A percentile compares a stretch with the other conserved stretches of the same genome.
Conservation (phyloP, 2,329 filamentous ascomycete genomes). For the Emergomyces africanus region DNA sequence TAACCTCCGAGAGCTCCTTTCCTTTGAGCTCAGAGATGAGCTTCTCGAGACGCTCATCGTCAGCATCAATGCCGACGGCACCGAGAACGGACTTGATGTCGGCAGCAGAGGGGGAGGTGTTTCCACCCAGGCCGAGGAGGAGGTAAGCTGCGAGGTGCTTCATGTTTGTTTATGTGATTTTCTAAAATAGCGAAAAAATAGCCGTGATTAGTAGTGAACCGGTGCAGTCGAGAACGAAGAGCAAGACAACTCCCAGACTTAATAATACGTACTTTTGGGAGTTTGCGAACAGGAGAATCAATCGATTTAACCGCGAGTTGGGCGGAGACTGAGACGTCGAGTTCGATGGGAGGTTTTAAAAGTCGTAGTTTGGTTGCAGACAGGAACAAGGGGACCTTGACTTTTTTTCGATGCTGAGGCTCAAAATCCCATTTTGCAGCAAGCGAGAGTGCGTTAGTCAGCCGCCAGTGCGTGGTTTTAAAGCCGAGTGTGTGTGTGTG, state of each 20-base stretch:
- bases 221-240: background rate
- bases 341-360: slow-evolving; percentile 43
- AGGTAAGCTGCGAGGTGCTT: slow-evolving; percentile 99
- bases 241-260: background rate
- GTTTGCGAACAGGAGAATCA: slow-evolving; percentile 51
- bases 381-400: background rate
- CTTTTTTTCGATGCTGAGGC: background rate
- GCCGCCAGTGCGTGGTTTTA: background rate
- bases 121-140: slow-evolving; percentile 88
- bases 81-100: slow-evolving; percentile 84
- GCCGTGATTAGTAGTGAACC: background rate
- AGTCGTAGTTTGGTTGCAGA: background rate
- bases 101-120: slow-evolving; percentile 68
- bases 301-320: slow-evolving; percentile 99
- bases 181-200: slow-evolving; percentile 10
- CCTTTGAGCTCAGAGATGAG: slow-evolving; percentile 65
- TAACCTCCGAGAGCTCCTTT: slow-evolving; percentile 75
- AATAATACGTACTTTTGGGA: slow-evolving; percentile 4
- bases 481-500: too few relatives aligned
- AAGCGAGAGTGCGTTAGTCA: slow-evolving; percentile 4
- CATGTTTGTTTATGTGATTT: slow-evolving; percentile 65
- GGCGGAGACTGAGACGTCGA: slow-evolving; percentile 99
- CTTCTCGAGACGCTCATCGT: slow-evolving; percentile 70
- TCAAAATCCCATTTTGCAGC: background rate
- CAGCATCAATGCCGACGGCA: slow-evolving; percentile 90